Evolutionary conservation across 768 basidiomycete species (phyloP), one percentile per base, ranked within the genome.

Genomic region (Botryobasidium botryosum): DNA sequence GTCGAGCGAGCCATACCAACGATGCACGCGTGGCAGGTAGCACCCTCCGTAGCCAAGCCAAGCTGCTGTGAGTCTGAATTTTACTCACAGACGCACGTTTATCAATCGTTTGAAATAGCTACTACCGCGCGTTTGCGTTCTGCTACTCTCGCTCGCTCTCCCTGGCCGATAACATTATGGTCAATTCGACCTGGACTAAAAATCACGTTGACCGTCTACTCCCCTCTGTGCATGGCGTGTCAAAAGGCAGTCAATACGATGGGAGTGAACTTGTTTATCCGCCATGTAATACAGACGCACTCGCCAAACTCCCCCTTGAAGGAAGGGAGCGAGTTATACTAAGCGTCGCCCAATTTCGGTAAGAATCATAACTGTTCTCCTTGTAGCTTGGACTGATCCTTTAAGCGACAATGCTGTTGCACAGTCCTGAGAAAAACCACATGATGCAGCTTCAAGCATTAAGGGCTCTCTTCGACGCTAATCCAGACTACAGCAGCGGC

Each of bases 361-460:
- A 43, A 18, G 70, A 58, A 24, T 28, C 23, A 21, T 20, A 43
- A 38, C 33, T 24, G 15, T 40, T 23, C 15, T 35, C 8, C 27
- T 37, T 35, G 1, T 32, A 38, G 3, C 41, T 40, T 37, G n/a
- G 15, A 32, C 45, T 46, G 7, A 6, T n/a, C 1, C 20, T 29
- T 20, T 31, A 6, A 41, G 8, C 32, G 27, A 3, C 33, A 33
- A n/a, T 36, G 33, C 39, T 28, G 2, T n/a, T 18, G 7, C 15
- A n/a, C 46, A 86, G 85, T 27, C 94, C 94, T 2, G 94, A 99
- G 63, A 99, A 99, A 59, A 84, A 94, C 54, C 91, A 97, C 45
- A 61, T 72, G 1, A 69, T 72, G 4, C 94, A 97, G 57, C 60
- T 97, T 8, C 64, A 61, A 12, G 74, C 88, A 0, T 75, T 94